Evolutionary conservation across 192 early-diverging fungal genomes (phyloP), one percentile per base, ranked within the genome.

Genomic region (Physocladia obscura): DNA sequence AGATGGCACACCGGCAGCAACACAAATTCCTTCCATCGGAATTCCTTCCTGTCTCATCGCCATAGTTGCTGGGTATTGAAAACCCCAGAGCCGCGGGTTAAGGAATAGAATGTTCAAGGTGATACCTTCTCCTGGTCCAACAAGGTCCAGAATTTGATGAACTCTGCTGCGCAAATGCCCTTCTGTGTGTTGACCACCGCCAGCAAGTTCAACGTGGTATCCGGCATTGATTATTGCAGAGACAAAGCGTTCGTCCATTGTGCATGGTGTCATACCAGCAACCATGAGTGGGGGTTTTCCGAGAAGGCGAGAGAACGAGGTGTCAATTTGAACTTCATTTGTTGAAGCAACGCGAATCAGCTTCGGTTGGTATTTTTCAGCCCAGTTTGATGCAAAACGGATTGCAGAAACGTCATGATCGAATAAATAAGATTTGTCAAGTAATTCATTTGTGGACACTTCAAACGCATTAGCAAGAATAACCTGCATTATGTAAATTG

Each of bases 241-340:
- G 11, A 94, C 92, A 77, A 96, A 92, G 19, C 80, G 39, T 39
- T 86, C 87, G 59, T 82, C 89, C 67, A 84, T 88, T 4, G 96
- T 96, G 3, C 89, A 91, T 3, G 93, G 94, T 1, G 91, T 93
- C 94, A 96, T 96, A 35, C 96, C 96, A 24, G 92, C 91, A 50
- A 95, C 93, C 96, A 95, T 95, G 35, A 98, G 70, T 40, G 96
- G 92, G 4, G 96, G 90, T 78, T 91, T 89, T 49, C 90, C 89
- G 48, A 94, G 69, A n/a, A 94, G 80, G 34, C 92, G 88, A 32
- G 87, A 87, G 89, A 98, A 93, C 4, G 82, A 80, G 19, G 92
- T 93, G 76, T 94, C 94, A 21, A 98, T 78, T 64, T 95, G 94
- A 27, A 96, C 67, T 40, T 84, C 73, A 60, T 85, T 88, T 49